These are phyloP conservation scores for Murraya koenigii DNA, from an alignment of 345 rosid genomes.

Conservation along the genomic window DNA sequence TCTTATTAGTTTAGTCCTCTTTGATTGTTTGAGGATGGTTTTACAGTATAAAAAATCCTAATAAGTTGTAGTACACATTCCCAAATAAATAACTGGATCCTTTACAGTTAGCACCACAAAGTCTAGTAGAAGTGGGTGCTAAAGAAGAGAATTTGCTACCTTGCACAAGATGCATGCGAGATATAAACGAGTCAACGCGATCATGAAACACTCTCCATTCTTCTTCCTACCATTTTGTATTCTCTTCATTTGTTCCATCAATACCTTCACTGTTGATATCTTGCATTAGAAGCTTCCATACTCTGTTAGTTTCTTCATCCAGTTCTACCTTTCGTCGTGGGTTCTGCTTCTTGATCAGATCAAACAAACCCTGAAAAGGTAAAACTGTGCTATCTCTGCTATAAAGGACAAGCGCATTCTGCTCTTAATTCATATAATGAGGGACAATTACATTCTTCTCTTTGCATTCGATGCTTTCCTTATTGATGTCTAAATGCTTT, in stretches of 20 bases:
- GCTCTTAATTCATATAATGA: conserved; percentile 30
- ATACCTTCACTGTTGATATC: conserved; percentile 67
- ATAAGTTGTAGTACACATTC: background rate
- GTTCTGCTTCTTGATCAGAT: conserved; percentile 41
- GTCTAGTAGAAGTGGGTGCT: conserved; percentile 4
- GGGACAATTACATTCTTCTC: conserved; percentile 57
- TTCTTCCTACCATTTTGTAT: conserved; percentile 74
- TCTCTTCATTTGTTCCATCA: conserved; percentile 68
- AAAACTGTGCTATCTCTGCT: conserved; percentile 52
- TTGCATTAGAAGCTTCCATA: conserved; percentile 76
- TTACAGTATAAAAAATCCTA: background rate
- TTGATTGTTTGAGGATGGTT: background rate
- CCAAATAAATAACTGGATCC: background rate
- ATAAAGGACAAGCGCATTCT: conserved; percentile 53
- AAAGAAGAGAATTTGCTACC: conserved; percentile 38
- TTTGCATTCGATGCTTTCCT: conserved; percentile 23
- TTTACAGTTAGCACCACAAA: background rate
- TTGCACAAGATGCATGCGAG: conserved; percentile 97
- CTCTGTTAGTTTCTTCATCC: conserved; percentile 78
- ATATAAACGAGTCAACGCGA: conserved; percentile 85
- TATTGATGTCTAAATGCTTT: conserved; percentile 49
- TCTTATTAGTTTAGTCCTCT: background rate
- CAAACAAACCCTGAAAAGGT: conserved; percentile 40
- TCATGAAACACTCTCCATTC: conserved; percentile 75
- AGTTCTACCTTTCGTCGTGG: conserved; percentile 78